Percentiles rank a stretch among this genome's conserved stretches.
Evolutionary conservation across 805 yeast genomes (phyloP).

Genomic region (Metschnikowia rubicola): DNA sequence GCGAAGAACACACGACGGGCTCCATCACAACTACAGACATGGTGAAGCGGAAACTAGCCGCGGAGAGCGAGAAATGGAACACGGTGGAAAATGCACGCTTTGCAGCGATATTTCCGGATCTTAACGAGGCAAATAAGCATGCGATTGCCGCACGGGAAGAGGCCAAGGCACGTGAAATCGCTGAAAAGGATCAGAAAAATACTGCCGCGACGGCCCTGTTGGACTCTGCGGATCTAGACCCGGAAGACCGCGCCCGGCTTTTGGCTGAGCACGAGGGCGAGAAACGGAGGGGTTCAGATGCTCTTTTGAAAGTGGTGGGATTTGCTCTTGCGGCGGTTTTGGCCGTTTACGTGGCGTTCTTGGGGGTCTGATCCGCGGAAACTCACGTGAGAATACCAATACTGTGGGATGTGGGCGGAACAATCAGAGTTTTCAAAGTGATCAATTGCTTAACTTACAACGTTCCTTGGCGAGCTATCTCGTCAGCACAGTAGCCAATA

Average conservation of each 20-base stretch:
- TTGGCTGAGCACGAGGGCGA: slow-evolving; percentile 14
- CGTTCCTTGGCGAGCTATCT: no score
- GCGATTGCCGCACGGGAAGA: slow-evolving; percentile 25
- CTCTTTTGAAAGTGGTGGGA: slow-evolving; percentile 24
- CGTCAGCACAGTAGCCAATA: no score
- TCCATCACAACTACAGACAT: slow-evolving; percentile 63
- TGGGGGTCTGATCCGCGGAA: slow-evolving; percentile 1
- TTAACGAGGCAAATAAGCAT: slow-evolving; percentile 41
- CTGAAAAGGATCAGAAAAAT: slow-evolving; percentile 1
- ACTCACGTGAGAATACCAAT: no score
- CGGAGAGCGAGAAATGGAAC: slow-evolving; percentile 59
- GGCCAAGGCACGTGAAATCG: slow-evolving; percentile 11
- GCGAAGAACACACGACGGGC: slow-evolving; percentile 82
- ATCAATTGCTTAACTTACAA: no score
- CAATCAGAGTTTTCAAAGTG: no score
- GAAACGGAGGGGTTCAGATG: slow-evolving; percentile 4
- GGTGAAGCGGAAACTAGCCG: slow-evolving; percentile 56
- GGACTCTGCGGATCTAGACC: slow-evolving; percentile 46
- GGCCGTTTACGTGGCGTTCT: slow-evolving; percentile 23
- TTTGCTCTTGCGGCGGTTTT: slow-evolving; percentile 31
- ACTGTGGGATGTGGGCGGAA: no score
- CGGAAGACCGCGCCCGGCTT: slow-evolving; percentile 62
- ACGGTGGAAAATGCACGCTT: slow-evolving; percentile 55
- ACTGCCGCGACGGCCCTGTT: slow-evolving; percentile 16
- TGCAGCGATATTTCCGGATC: slow-evolving; percentile 64